Conservation (phyloP, 2,329 filamentous ascomycete genomes). For the Stemphylium vesicarium region DNA sequence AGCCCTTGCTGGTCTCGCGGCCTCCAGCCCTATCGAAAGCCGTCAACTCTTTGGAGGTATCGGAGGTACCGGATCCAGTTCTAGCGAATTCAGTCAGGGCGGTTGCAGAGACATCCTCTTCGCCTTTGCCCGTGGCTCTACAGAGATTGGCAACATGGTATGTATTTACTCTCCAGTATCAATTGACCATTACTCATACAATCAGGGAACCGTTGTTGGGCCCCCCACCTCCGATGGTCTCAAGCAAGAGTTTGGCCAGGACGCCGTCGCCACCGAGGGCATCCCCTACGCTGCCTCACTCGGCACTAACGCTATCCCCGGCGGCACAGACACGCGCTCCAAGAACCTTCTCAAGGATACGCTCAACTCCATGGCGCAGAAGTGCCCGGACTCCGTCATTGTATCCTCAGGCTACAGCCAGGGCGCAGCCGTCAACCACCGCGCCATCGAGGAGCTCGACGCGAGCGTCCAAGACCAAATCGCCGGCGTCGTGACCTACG, state of each 20-base stretch:
- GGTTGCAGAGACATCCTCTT: conserved; percentile 54
- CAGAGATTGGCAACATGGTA: conserved; percentile 59
- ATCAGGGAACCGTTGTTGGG: conserved; percentile 46
- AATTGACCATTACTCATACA: conserved; percentile 16
- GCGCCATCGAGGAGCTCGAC: conserved; percentile 39
- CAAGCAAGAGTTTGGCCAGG: conserved; percentile 33
- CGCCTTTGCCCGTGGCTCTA: conserved; percentile 58
- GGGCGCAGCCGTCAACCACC: conserved; percentile 46
- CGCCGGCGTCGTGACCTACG: conserved; percentile 53
- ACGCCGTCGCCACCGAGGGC: conserved; percentile 42
- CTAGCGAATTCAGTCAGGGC: conserved; percentile 50
- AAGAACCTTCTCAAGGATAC: conserved; percentile 31
- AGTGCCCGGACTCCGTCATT: conserved; percentile 44
- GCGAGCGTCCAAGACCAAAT: conserved; percentile 41
- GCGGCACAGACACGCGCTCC: conserved; percentile 33
- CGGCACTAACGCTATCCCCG: conserved; percentile 37
- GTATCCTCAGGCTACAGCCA: conserved; percentile 43
- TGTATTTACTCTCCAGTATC: conserved; percentile 20
- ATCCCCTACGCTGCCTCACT: conserved; percentile 40
- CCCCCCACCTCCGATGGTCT: conserved; percentile 42
- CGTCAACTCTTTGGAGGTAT: conserved; percentile 31
- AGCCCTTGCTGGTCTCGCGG: conserved; percentile 28
- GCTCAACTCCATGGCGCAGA: conserved; percentile 31
- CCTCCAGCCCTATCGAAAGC: conserved; percentile 30
- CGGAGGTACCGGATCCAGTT: conserved; percentile 29